phyloP scores from a whole-genome alignment of 495 filamentous ascomycete species.

The Aspergillus baeticus region DNA sequence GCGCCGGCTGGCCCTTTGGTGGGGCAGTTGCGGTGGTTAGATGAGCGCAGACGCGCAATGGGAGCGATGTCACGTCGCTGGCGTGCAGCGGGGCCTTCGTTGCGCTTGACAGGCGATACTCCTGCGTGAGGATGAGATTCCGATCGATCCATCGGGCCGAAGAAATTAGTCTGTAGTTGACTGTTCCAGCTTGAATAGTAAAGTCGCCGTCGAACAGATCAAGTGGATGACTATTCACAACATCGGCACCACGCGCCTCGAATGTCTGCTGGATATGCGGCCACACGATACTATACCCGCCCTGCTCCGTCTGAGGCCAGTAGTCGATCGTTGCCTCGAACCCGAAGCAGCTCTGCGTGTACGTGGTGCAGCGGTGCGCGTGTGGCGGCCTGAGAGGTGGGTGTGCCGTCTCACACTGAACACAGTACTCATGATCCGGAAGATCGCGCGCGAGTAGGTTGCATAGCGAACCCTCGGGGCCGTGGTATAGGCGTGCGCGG shows the following conservation, averaged over 20 bases:
- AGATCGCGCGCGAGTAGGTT: constrained; percentile 4
- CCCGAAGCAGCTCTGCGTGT: constrained; percentile 2
- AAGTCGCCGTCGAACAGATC: constrained; percentile 5
- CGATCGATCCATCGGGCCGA: not conserved
- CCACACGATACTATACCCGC: constrained; percentile 4
- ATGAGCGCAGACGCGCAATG: constrained; percentile 9
- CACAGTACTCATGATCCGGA: not conserved
- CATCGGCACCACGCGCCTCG: not conserved
- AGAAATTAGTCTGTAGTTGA: not conserved
- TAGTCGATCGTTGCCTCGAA: constrained; percentile 2
- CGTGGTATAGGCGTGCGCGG: not conserved
- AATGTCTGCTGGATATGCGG: constrained; percentile 5
- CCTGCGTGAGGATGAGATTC: not conserved
- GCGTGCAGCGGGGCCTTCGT: not conserved
- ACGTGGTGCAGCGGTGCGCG: constrained; percentile 4
- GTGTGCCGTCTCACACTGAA: constrained; percentile 1
- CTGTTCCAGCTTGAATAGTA: not conserved
- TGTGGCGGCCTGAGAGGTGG: constrained; percentile 4
- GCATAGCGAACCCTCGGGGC: not conserved
- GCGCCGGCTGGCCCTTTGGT: not conserved
- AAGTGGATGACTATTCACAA: not conserved
- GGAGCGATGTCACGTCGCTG: constrained; percentile 3
- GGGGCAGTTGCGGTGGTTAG: constrained; percentile 1
- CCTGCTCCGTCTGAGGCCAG: not conserved
- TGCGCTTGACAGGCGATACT: not conserved